These are phyloP conservation scores for Bathelium albidoporum DNA, from an alignment of 495 filamentous ascomycete species.

Conservation along the genomic window DNA sequence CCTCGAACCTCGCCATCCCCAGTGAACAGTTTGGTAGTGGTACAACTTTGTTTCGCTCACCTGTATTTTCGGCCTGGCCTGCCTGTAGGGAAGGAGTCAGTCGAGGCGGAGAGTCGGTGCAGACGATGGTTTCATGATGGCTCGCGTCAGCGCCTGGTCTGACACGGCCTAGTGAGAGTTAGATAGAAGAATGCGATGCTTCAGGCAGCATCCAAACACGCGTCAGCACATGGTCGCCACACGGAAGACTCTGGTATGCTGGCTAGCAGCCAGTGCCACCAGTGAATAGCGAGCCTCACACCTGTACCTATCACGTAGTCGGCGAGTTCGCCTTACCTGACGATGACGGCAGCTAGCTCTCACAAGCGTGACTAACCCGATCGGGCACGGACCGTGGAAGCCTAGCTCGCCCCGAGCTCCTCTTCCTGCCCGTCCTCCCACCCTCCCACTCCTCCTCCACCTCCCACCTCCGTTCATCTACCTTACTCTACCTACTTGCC, in stretches of 20 bases:
- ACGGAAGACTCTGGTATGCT: background rate
- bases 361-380: background rate
- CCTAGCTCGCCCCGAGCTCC: conserved; percentile 1
- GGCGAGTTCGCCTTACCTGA: background rate
- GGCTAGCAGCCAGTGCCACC: background rate
- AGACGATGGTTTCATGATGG: background rate
- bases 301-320: background rate
- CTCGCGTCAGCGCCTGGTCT: background rate
- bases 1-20: background rate
- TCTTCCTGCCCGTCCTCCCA: background rate
- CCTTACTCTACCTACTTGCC: background rate
- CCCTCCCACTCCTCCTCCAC: background rate
- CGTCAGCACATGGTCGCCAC: background rate
- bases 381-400: background rate
- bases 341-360: background rate
- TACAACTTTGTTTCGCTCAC: background rate
- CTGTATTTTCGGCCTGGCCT: background rate
- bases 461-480: background rate
- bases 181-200: background rate
- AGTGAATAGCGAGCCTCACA: background rate
- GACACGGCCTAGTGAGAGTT: background rate
- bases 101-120: background rate
- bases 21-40: background rate
- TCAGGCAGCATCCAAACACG: background rate
- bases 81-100: background rate